These are phyloP conservation scores for Umbelopsis ramanniana DNA, from an alignment of 192 early-diverging fungal genomes.

Conservation along the genomic window DNA sequence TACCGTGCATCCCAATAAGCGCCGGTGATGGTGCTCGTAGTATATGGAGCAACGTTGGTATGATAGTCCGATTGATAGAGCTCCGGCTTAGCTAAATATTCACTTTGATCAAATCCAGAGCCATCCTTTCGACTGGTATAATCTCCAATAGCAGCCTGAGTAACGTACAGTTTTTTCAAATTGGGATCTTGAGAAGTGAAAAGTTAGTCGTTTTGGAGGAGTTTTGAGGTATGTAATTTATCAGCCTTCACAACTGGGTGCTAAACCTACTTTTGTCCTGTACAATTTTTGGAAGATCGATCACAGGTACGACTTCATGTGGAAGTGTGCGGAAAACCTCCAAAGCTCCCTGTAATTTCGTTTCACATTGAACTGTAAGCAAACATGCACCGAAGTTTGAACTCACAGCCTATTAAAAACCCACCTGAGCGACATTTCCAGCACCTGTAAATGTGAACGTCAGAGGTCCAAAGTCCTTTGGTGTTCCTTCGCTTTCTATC, in stretches of 20 bases:
- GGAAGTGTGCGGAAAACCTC: constrained; percentile 91
- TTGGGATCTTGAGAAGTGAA: constrained; percentile 52
- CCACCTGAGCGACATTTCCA: constrained; percentile 85
- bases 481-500: constrained; percentile 87
- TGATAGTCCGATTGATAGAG: constrained; percentile 81
- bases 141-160: constrained; percentile 79
- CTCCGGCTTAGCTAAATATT: constrained; percentile 82
- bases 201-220: neutral
- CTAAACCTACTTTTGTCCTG: constrained; percentile 58
- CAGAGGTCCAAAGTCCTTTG: constrained; percentile 87
- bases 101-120: constrained; percentile 56
- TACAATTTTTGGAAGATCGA: constrained; percentile 64
- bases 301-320: constrained; percentile 83
- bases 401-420: neutral
- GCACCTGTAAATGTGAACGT: constrained; percentile 89
- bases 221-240: neutral
- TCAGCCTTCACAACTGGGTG: neutral
- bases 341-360: constrained; percentile 70
- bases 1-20: constrained; percentile 91
- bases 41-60: constrained; percentile 89
- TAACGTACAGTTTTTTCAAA: constrained; percentile 78
- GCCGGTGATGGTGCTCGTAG: constrained; percentile 88
- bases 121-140: constrained; percentile 82
- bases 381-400: neutral
- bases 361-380: neutral